These are phyloP conservation scores for Trichophaea hybrida DNA, from an alignment of 2,329 filamentous ascomycete genomes.

Conservation along the genomic window DNA sequence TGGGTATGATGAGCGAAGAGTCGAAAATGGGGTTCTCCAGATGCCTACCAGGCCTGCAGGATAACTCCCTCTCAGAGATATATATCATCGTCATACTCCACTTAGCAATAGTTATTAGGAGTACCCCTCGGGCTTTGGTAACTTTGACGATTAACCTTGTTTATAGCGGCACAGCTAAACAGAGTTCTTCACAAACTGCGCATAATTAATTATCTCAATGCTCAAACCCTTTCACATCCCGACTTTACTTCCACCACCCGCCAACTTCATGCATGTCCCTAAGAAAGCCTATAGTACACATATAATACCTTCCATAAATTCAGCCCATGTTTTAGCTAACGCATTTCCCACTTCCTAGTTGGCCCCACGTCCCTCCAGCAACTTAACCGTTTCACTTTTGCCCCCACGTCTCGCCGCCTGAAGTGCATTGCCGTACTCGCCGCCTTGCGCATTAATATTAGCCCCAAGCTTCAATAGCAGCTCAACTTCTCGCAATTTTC, in stretches of 20 bases:
- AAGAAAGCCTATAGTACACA: background rate
- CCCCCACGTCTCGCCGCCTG: background rate
- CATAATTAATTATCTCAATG: background rate
- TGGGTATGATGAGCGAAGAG: too few relatives aligned
- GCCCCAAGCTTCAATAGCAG: too few relatives aligned
- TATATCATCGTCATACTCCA: background rate
- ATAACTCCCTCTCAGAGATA: background rate
- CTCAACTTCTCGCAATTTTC: too few relatives aligned
- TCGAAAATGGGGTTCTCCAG: too few relatives aligned
- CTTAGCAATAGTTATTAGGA: too few relatives aligned
- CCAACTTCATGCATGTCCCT: background rate
- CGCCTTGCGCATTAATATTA: background rate
- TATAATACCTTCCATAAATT: background rate
- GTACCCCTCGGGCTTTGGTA: too few relatives aligned
- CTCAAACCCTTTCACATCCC: background rate
- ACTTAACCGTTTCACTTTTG: background rate
- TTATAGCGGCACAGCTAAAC: background rate
- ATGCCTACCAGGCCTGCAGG: background rate
- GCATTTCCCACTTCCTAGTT: too few relatives aligned
- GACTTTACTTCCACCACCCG: background rate
- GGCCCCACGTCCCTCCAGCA: background rate
- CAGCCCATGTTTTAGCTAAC: too few relatives aligned
- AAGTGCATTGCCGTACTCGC: background rate
- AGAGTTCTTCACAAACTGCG: background rate
- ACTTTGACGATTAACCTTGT: too few relatives aligned